Base-by-base conservation (phyloP, 169 alveolate species). In the Cystoisospora suis region DNA sequence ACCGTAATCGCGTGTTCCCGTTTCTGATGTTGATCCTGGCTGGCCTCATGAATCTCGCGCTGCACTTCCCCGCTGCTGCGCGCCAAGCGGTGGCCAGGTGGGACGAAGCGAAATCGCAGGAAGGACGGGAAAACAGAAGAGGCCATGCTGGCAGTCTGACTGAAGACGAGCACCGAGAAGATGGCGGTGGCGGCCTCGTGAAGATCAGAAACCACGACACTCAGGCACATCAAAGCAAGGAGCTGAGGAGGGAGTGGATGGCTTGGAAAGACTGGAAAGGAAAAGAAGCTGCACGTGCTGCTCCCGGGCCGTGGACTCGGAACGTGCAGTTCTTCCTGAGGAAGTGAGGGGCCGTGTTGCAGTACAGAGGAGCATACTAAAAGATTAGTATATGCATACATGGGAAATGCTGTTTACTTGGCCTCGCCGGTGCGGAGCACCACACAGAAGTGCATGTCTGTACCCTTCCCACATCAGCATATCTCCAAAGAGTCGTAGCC, bases 11-110 rank as follows among this genome's bases (percentile, higher is more conserved):
- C 42, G 6, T 20, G 38, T 27, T 3, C 5, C 1, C n/a, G 45
- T 65, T 65, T 4, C 45, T 44, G 77, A 20, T n/a, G 77, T n/a
- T 65, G 77, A 36, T 65, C n/a, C 77, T 65, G 45, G 77, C 42
- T 5, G n/a, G 77, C 77, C 45, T 36, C 77, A 5, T 65, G 42
- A 65, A 65, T 44, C 42, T 65, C 77, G 77, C 77, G 42, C n/a
- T 65, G 9, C n/a, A n/a, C 44, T n/a, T 65, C 7, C 42, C 42
- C 42, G 36, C 42, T 15, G 40, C 77, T 17, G 6, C 34, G 36
- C 77, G n/a, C 5, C 77, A n/a, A 23, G 6, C 42, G 27, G 42
- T 44, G n/a, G 77, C n/a, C 6, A n/a, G 40, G 77, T 65, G 77
- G 77, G 6, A 12, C 77, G 77, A n/a, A 15, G 72, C 15, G 3